Percentiles rank a stretch among this genome's conserved stretches.
Conservation (phyloP, 805 yeast genomes). For the Maudiozyma bulderi region DNA sequence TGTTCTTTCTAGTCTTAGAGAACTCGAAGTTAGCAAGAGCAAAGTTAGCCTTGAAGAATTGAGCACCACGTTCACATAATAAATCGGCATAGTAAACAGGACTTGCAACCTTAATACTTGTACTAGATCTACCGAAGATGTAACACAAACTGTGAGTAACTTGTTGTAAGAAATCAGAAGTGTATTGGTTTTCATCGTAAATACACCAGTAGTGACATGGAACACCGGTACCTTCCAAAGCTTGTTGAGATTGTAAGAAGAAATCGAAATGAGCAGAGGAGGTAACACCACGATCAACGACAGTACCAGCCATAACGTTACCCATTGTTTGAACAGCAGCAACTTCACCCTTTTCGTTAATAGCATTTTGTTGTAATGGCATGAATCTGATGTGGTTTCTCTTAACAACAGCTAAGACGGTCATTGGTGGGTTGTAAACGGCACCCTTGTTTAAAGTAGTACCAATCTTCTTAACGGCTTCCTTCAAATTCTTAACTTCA, state of each 20-base stretch:
- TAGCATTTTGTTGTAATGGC: constrained; percentile 16
- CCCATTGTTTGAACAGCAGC: constrained; percentile 18
- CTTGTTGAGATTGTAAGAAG: constrained; percentile 18
- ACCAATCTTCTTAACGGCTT: constrained; percentile 10
- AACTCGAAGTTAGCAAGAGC: constrained; percentile 8
- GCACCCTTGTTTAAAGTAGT: constrained; percentile 4
- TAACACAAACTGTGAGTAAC: constrained; percentile 15
- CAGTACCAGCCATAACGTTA: constrained; percentile 21
- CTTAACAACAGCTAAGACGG: constrained; percentile 13
- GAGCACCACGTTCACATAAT: constrained; percentile 15
- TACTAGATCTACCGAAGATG: constrained; percentile 16
- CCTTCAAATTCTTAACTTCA: constrained; percentile 15
- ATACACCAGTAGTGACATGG: constrained; percentile 21
- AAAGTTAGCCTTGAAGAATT: constrained; percentile 15
- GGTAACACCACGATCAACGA: constrained; percentile 18
- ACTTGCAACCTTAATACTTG: constrained; percentile 13
- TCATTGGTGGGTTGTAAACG: constrained; percentile 13
- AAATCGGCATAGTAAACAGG: constrained; percentile 17
- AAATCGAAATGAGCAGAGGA: constrained; percentile 20
- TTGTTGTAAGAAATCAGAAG: constrained; percentile 15
- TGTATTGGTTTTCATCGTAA: constrained; percentile 14
- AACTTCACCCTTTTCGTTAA: constrained; percentile 11
- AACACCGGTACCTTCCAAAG: constrained; percentile 19
- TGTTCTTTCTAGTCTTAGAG: constrained; percentile 6
- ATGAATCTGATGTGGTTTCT: constrained; percentile 19